A percentile compares a stretch with the other conserved stretches of the same genome.
Conservation (phyloP, 2,329 filamentous ascomycete species). For the Paraphoma sp. region DNA sequence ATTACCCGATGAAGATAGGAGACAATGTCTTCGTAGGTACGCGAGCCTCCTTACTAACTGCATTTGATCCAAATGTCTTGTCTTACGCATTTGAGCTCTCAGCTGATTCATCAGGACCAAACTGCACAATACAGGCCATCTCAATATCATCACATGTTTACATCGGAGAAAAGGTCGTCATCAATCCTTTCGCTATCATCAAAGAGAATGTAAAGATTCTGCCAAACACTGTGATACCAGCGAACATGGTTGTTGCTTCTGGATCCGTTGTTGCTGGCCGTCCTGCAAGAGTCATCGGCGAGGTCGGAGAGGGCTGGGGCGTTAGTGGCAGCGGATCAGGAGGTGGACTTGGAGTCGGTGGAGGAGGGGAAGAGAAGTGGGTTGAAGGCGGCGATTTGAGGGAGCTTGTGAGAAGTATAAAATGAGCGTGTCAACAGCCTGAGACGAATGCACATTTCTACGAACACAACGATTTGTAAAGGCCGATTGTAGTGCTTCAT, state of each 20-base stretch:
- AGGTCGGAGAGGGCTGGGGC: constrained; percentile 61
- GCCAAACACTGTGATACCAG: constrained; percentile 81
- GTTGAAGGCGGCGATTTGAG: constrained; percentile 59
- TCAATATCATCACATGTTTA: constrained; percentile 84
- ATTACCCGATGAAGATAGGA: constrained; percentile 89
- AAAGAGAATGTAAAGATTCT: constrained; percentile 92
- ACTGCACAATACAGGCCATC: constrained; percentile 80
- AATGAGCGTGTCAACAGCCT: constrained; percentile 13
- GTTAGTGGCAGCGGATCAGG: constrained; percentile 45
- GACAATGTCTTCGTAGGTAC: constrained; percentile 92
- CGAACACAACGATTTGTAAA: background rate
- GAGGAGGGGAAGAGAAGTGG: constrained; percentile 53
- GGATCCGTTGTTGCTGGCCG: constrained; percentile 81
- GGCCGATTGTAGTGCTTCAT: background rate
- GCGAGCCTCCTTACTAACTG: constrained; percentile 29
- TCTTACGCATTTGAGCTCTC: too few species aligned
- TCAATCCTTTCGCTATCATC: constrained; percentile 88
- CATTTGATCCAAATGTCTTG: background rate
- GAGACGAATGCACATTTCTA: background rate
- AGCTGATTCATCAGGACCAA: constrained; percentile 40
- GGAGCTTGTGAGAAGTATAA: constrained; percentile 56
- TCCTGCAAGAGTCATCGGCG: constrained; percentile 56
- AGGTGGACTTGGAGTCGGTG: constrained; percentile 44
- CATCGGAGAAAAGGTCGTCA: constrained; percentile 76
- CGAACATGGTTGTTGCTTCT: constrained; percentile 90